Percentiles rank a stretch among this genome's conserved stretches.
Conservation (phyloP, 495 filamentous ascomycete genomes). For the Lentithecium fluviatile region DNA sequence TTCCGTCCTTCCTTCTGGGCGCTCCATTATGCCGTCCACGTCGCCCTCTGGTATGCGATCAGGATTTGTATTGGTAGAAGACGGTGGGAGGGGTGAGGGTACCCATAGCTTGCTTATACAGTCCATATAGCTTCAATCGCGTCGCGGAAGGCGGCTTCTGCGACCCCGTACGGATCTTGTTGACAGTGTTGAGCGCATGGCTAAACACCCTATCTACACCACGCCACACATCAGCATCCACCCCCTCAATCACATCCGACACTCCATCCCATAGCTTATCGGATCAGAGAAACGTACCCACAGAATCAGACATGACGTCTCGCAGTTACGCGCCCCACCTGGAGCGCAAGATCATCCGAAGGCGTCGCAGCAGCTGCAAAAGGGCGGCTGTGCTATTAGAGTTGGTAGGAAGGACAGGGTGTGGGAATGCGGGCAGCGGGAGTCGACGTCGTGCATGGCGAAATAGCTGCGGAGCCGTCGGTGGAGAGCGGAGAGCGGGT, state of each 20-base stretch:
- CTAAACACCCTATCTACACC: conserved; percentile 89
- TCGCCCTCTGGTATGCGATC: conserved; percentile 66
- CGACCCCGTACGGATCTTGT: conserved; percentile 91
- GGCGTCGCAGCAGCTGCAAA: conserved; percentile 13
- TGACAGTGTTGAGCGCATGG: conserved; percentile 96
- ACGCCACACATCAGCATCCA: not conserved
- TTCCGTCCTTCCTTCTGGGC: conserved; percentile 60
- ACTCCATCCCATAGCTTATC: not conserved
- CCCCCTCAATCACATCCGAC: not conserved
- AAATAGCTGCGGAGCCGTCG: conserved; percentile 31
- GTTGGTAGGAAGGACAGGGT: conserved; percentile 8
- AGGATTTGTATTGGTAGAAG: not conserved
- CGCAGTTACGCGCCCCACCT: conserved; percentile 7
- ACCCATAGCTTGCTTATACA: conserved; percentile 98
- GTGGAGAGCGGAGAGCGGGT: conserved; percentile 5
- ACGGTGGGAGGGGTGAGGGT: conserved; percentile 15
- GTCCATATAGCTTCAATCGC: conserved; percentile 87
- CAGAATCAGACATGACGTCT: conserved; percentile 35
- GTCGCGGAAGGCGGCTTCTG: conserved; percentile 80
- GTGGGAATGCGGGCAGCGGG: not conserved
- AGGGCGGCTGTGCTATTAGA: no score
- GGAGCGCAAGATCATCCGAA: conserved; percentile 24
- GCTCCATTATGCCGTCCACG: conserved; percentile 86
- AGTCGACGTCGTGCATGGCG: conserved; percentile 35
- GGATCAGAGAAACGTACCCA: conserved; percentile 31